phyloP scores from a whole-genome alignment of 768 basidiomycete species.

The Macrolepiota dolichaula region DNA sequence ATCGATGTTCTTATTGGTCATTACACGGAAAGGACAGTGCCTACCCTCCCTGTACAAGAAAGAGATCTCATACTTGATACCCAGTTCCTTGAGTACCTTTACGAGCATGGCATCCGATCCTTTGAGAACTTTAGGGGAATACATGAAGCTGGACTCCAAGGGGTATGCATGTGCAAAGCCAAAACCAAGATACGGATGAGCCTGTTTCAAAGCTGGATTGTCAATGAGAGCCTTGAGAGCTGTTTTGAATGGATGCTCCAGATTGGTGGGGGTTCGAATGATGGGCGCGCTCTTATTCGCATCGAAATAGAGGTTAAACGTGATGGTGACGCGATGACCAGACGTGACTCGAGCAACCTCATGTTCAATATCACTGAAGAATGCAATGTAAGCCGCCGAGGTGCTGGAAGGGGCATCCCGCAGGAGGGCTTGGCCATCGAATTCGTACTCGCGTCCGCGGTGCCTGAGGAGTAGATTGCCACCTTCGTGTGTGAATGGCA shows the following conservation, averaged over 20 bases:
- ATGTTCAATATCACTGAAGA: background rate
- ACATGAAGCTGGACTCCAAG: background rate
- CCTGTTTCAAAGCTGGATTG: background rate
- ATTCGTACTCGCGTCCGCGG: background rate
- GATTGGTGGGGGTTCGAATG: too few relatives aligned
- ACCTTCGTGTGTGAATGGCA: constrained; percentile 25
- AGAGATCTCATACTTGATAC: background rate
- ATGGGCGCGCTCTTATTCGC: too few relatives aligned
- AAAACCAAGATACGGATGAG: constrained; percentile 16
- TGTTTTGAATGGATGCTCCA: constrained; percentile 2
- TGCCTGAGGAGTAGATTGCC: background rate
- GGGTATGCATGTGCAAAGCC: constrained; percentile 15
- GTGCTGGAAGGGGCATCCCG: constrained; percentile 20
- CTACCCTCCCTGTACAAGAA: constrained; percentile 8
- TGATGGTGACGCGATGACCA: too few relatives aligned
- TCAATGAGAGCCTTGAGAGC: too few relatives aligned
- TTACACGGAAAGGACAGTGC: background rate
- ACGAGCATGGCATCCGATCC: constrained; percentile 12
- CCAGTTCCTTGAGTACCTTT: background rate
- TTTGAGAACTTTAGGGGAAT: constrained; percentile 8
- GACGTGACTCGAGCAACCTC: background rate
- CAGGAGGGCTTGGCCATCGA: background rate
- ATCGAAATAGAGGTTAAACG: too few relatives aligned
- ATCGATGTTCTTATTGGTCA: background rate
- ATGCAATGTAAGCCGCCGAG: background rate